A percentile compares a stretch with the other conserved stretches of the same genome.
phyloP scores from a whole-genome alignment of 2,329 filamentous ascomycete genomes.

The Trichothecium sympodiale region DNA sequence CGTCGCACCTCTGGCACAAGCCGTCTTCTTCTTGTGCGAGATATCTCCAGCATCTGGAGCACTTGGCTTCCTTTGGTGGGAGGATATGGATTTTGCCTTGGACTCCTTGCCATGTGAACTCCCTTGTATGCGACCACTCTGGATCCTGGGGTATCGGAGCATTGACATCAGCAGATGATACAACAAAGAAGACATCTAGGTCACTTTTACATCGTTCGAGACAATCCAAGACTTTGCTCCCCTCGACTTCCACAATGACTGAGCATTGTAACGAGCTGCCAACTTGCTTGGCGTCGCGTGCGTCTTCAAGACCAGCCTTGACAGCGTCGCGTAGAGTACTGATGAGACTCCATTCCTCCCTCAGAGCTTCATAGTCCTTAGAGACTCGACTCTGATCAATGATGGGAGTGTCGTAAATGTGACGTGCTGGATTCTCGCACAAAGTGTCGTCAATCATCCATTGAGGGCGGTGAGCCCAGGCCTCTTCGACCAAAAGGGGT shows the following conservation, averaged over 20 bases:
- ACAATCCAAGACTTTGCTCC: conserved; percentile 15
- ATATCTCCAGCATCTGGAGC: conserved; percentile 82
- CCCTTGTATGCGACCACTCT: conserved; percentile 29
- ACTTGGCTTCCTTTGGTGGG: conserved; percentile 54
- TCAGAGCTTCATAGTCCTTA: conserved; percentile 26
- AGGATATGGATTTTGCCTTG: conserved; percentile 30
- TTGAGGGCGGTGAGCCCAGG: conserved; percentile 65
- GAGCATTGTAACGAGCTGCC: conserved; percentile 73
- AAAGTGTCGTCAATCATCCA: conserved; percentile 42
- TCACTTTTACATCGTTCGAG: conserved; percentile 35
- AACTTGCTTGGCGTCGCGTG: conserved; percentile 58
- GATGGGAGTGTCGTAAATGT: conserved; percentile 34
- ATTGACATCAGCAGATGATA: conserved; percentile 49
- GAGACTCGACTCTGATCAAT: conserved; percentile 27
- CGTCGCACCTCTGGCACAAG: conserved; percentile 65
- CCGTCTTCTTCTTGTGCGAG: conserved; percentile 53
- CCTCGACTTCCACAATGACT: conserved; percentile 44
- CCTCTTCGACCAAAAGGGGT: conserved; percentile 77
- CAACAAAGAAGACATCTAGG: conserved; percentile 56
- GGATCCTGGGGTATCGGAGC: conserved; percentile 14
- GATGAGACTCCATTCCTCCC: conserved; percentile 33
- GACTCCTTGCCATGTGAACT: conserved; percentile 18
- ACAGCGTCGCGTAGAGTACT: conserved; percentile 51
- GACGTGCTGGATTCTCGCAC: conserved; percentile 28
- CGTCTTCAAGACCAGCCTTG: conserved; percentile 65